Evolutionary conservation across 73 alveolate genomes (phyloP), one percentile per base, ranked within the genome.

Genomic region (Paraurostyla sp.): DNA sequence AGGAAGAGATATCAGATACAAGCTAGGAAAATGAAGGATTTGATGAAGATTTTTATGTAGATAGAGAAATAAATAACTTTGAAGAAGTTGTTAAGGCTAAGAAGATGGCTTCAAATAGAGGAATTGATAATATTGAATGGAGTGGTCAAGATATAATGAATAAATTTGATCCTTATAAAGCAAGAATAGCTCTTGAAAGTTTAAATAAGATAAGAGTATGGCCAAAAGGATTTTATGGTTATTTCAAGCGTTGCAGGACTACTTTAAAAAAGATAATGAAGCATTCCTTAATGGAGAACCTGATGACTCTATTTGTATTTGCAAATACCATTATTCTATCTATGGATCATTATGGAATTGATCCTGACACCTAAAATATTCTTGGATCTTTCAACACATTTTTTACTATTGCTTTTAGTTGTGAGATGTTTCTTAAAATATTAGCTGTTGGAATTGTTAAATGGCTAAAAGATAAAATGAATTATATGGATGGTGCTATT

Each of bases 381-480:
- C 75, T 92, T 0, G 29, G 42, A 40, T 25, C 33, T 0, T 73
- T 95, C 33, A 96, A 96, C 82, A 29, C 78, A 18, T 54, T 87
- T 43, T 96, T 96, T 84, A 96, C 99, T 7, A 73, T 91, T 9
- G 81, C 93, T 65, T 96, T 96, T 75, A 84, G 91, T 0, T 43
- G 93, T n/a, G 99, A 96, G 81, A 92, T 96, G 96, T 94, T 94
- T 23, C 76, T 95, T 16, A 95, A 95, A 60, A 80, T 96, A 1
- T n/a, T 92, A 25, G 99, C 98, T 0, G 60, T 87, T 36, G 99
- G 99, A 3, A 65, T 88, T 23, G 80, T 58, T n/a, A 76, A 63
- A 23, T 96, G 90, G 76, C 58, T 89, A 16, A n/a, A 81, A 27
- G 99, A 96, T 85, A 87, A 71, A 41, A 94, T 96, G 97, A 96